phyloP scores from a whole-genome alignment of 2,329 filamentous ascomycete species.

The Trichoderma atrobrunneum region DNA sequence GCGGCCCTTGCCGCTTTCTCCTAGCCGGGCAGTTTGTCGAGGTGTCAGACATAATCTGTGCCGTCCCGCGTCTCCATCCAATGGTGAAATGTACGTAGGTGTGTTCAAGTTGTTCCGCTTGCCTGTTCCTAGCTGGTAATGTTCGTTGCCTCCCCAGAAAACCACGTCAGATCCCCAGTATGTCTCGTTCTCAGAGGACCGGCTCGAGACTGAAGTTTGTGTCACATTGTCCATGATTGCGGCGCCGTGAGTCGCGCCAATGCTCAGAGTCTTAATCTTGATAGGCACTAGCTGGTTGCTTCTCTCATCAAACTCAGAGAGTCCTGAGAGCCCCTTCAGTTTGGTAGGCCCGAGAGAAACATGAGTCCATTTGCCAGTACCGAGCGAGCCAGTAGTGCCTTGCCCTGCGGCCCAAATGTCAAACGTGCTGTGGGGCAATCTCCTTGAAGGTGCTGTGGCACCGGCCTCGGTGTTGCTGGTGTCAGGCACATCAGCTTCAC shows the following conservation, averaged over 20 bases:
- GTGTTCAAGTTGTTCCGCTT: conserved; percentile 76
- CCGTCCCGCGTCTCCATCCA: conserved; percentile 62
- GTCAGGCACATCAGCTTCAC: conserved; percentile 65
- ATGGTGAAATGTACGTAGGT: conserved; percentile 74
- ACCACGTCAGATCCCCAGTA: conserved; percentile 88
- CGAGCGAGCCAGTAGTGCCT: conserved; percentile 79
- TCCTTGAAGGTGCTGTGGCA: conserved; percentile 32
- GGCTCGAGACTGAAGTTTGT: conserved; percentile 54
- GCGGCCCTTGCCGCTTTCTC: conserved; percentile 57
- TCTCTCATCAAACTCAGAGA: conserved; percentile 83
- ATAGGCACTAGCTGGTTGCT: conserved; percentile 70
- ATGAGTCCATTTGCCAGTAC: conserved; percentile 87
- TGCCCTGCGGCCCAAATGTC: conserved; percentile 87
- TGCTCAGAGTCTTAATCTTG: conserved; percentile 66
- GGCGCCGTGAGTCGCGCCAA: conserved; percentile 76
- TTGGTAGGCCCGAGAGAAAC: conserved; percentile 74
- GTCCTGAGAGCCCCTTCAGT: conserved; percentile 75
- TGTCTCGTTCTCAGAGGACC: conserved; percentile 62
- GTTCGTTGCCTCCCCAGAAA: conserved; percentile 94
- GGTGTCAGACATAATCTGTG: conserved; percentile 81
- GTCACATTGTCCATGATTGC: conserved; percentile 83
- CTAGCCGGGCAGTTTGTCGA: conserved; percentile 64
- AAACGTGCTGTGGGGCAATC: conserved; percentile 31
- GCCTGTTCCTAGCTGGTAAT: conserved; percentile 88
- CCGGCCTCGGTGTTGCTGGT: conserved; percentile 23